phyloP scores from a whole-genome alignment of 2,329 filamentous ascomycete genomes.

The Fusarium solani-melongenae region DNA sequence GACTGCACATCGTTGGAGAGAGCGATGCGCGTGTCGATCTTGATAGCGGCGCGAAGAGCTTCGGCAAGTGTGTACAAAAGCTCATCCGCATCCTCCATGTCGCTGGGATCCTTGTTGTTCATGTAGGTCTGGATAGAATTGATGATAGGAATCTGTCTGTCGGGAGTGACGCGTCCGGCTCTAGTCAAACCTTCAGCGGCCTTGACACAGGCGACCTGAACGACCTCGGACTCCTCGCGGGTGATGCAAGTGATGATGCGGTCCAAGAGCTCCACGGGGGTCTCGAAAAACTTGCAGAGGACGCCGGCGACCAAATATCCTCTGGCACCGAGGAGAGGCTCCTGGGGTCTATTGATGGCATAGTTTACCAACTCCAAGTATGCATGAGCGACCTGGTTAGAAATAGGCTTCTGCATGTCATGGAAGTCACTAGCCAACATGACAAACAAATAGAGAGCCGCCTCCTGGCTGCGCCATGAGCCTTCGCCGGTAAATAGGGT shows the following conservation, averaged over 20 bases:
- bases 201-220: conserved; percentile 92
- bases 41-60: conserved; percentile 84
- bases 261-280: conserved; percentile 74
- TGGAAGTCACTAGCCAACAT: conserved; percentile 85
- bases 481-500: conserved; percentile 72
- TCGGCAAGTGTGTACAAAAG: conserved; percentile 91
- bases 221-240: conserved; percentile 83
- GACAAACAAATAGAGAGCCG: conserved; percentile 86
- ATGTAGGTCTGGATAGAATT: conserved; percentile 79
- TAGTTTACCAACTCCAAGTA: conserved; percentile 86
- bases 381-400: conserved; percentile 73
- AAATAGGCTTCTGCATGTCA: conserved; percentile 79
- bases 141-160: conserved; percentile 70
- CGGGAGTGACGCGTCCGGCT: conserved; percentile 61
- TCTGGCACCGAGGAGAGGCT: conserved; percentile 84
- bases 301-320: conserved; percentile 89
- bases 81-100: conserved; percentile 90
- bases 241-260: conserved; percentile 80
- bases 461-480: conserved; percentile 76
- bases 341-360: conserved; percentile 74
- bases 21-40: conserved; percentile 79
- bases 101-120: conserved; percentile 80
- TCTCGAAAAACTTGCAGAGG: conserved; percentile 75
- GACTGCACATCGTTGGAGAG: conserved; percentile 79
- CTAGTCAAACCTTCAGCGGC: conserved; percentile 77